These are phyloP conservation scores for Fonsecaea monophora DNA, from an alignment of 2,329 filamentous ascomycete genomes.

Conservation along the genomic window DNA sequence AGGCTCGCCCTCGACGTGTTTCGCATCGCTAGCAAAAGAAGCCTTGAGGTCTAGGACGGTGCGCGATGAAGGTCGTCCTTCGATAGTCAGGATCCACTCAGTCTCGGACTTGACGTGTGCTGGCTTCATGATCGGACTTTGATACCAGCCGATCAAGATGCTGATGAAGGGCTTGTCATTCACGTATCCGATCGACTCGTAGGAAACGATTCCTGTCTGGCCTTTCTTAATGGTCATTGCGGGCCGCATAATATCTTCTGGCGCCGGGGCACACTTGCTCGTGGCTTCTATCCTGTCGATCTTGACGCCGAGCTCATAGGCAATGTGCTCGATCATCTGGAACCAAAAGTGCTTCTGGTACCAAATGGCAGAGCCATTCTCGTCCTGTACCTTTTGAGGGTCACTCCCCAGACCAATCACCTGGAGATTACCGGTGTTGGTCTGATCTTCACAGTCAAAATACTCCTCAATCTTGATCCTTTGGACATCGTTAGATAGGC, in stretches of 20 bases:
- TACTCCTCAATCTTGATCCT: constrained; percentile 12
- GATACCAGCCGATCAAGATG: constrained; percentile 6
- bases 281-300: constrained; percentile 12
- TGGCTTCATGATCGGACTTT: constrained; percentile 7
- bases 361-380: constrained; percentile 13
- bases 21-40: constrained; percentile 3
- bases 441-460: constrained; percentile 12
- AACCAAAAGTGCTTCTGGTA: constrained; percentile 11
- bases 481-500: constrained; percentile 11
- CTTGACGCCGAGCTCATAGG: constrained; percentile 7
- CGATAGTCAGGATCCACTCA: constrained; percentile 11
- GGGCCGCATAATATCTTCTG: constrained; percentile 11
- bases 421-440: constrained; percentile 7
- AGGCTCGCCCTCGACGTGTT: constrained; percentile 8
- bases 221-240: constrained; percentile 14
- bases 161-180: constrained; percentile 15
- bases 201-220: constrained; percentile 7
- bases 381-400: not conserved
- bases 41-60: constrained; percentile 10
- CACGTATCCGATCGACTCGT: constrained; percentile 5
- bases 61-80: constrained; percentile 13
- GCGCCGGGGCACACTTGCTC: constrained; percentile 4
- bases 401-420: constrained; percentile 6
- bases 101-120: constrained; percentile 7
- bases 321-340: constrained; percentile 12